phyloP scores from a whole-genome alignment of 306 rosid genomes.

The Prosopis cineraria region DNA sequence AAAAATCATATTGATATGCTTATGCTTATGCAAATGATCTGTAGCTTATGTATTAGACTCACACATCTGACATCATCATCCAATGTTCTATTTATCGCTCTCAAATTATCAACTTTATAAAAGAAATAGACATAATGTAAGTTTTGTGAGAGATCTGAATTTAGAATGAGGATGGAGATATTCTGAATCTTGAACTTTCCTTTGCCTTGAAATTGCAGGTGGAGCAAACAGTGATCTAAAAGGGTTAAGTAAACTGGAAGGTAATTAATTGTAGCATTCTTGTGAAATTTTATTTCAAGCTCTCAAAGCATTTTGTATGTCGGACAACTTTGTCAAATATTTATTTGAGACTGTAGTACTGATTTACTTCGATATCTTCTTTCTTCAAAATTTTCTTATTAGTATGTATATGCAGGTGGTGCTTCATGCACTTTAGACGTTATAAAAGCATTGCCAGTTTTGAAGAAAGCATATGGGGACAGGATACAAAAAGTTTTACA shows the following conservation, averaged over 20 bases:
- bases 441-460: conserved; percentile 63
- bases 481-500: conserved; percentile 80
- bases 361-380: background rate
- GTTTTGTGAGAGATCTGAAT: background rate
- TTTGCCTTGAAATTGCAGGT: conserved; percentile 54
- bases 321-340: background rate
- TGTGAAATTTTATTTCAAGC: conserved; percentile 8
- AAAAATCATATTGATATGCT: background rate
- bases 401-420: conserved; percentile 58
- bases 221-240: conserved; percentile 50
- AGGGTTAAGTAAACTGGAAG: conserved; percentile 69
- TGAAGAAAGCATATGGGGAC: conserved; percentile 88
- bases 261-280: conserved; percentile 40
- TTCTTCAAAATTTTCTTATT: conserved; percentile 13
- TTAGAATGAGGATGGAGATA: conserved; percentile 5
- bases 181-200: conserved; percentile 14
- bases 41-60: conserved; percentile 3
- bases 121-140: conserved; percentile 5
- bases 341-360: conserved; percentile 11
- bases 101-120: conserved; percentile 12
- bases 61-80: conserved; percentile 19
- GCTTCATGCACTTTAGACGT: conserved; percentile 75
- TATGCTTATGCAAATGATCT: conserved; percentile 8
- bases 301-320: conserved; percentile 17
- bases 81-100: conserved; percentile 2